phyloP scores from a whole-genome alignment of 371 early-diverging fungal species.

The Mucor indicus region DNA sequence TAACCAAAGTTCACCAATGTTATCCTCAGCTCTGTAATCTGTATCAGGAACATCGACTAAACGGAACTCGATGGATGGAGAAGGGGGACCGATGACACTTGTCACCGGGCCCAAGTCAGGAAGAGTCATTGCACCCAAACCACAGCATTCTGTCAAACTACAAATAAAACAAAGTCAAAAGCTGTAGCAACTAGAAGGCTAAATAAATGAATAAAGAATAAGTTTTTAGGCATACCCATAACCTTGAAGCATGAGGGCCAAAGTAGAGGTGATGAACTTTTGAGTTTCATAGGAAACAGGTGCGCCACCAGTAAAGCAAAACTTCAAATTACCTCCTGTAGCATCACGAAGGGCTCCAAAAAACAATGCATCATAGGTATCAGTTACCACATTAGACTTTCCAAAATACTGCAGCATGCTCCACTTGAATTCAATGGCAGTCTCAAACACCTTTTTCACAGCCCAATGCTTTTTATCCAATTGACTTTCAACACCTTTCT shows the following conservation, averaged over 20 bases:
- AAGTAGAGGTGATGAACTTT: constrained; percentile 62
- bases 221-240: too few relatives aligned
- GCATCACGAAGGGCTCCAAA: constrained; percentile 74
- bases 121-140: constrained; percentile 62
- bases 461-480: constrained; percentile 44
- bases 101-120: too few relatives aligned
- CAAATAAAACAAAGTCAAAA: too few relatives aligned
- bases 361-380: too few relatives aligned
- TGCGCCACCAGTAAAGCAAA: constrained; percentile 82
- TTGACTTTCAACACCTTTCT: constrained; percentile 55
- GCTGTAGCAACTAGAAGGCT: too few relatives aligned
- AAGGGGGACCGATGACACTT: constrained; percentile 87
- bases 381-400: too few relatives aligned
- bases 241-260: constrained; percentile 74
- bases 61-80: constrained; percentile 83
- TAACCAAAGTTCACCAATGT: constrained; percentile 82
- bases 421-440: too few relatives aligned
- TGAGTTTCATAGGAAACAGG: constrained; percentile 72
- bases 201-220: too few relatives aligned
- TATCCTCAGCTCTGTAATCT: constrained; percentile 67
- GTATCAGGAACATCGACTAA: constrained; percentile 86
- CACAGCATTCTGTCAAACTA: constrained; percentile 2
- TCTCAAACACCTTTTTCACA: too few relatives aligned
- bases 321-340: constrained; percentile 77
- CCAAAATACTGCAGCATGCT: too few relatives aligned